phyloP scores from a whole-genome alignment of 2,329 filamentous ascomycete species.

The Colletotrichum sansevieriae region DNA sequence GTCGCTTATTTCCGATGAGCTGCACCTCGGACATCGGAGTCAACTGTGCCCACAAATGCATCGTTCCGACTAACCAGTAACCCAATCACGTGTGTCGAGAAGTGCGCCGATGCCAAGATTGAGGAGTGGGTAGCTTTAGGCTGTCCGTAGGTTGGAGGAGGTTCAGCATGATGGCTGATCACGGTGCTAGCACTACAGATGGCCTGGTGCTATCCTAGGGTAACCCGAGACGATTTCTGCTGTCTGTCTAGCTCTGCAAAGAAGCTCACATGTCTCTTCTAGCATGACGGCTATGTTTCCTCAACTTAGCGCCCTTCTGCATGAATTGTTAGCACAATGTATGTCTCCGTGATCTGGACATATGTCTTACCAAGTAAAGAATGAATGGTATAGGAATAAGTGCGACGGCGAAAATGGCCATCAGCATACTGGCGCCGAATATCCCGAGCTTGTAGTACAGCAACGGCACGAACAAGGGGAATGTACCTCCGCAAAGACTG shows the following conservation, averaged over 20 bases:
- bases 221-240: too few relatives aligned
- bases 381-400: slow-evolving; percentile 32
- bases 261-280: not conserved
- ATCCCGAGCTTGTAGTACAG: slow-evolving; percentile 14
- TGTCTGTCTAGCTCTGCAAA: not conserved
- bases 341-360: rapidly evolving
- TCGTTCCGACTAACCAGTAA: not conserved
- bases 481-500: slow-evolving; percentile 29
- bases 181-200: too few relatives aligned
- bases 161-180: too few relatives aligned
- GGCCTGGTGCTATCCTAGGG: too few relatives aligned
- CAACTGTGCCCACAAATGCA: too few relatives aligned
- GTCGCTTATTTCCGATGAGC: not conserved
- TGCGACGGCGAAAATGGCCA: slow-evolving; percentile 27
- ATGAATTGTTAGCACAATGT: not conserved
- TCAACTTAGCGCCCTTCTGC: slow-evolving; percentile 27
- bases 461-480: slow-evolving; percentile 28
- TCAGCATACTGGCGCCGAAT: slow-evolving; percentile 27
- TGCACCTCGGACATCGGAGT: too few relatives aligned
- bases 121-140: too few relatives aligned
- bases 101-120: too few relatives aligned
- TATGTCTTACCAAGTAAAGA: slow-evolving; percentile 41
- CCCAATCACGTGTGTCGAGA: too few relatives aligned
- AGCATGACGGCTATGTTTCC: slow-evolving; percentile 21
- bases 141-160: too few relatives aligned